Evolutionary conservation across 768 basidiomycete genomes (phyloP).

Genomic region (Pleurotus djamor): DNA sequence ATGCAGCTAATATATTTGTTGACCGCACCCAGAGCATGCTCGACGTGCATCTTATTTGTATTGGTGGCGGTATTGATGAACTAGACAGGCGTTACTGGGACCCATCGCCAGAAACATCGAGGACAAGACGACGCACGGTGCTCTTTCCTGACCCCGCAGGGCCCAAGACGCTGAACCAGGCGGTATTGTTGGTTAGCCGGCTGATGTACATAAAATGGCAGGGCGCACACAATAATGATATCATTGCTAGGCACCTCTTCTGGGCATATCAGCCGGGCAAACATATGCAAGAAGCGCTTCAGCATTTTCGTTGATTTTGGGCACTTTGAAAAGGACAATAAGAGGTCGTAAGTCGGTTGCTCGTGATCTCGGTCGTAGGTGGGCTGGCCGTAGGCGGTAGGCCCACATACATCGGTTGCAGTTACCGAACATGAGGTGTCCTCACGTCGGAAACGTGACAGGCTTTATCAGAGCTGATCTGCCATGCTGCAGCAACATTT

Average conservation of each 20-base stretch:
- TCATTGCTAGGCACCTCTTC: slow-evolving; percentile 6
- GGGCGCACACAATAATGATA: slow-evolving; percentile 9
- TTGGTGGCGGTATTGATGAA: slow-evolving; percentile 6
- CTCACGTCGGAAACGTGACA: neutral
- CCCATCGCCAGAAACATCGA: neutral
- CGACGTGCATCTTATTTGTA: slow-evolving; percentile 5
- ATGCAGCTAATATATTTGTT: slow-evolving; percentile 1
- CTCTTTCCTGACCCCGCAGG: slow-evolving; percentile 12
- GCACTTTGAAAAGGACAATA: neutral
- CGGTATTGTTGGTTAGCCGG: neutral
- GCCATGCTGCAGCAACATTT: neutral
- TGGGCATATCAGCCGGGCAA: slow-evolving; percentile 7
- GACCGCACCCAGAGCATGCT: neutral
- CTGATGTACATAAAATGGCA: neutral
- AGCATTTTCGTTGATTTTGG: neutral
- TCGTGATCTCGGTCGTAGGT: neutral
- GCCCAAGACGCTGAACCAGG: slow-evolving; percentile 9
- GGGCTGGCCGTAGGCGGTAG: neutral
- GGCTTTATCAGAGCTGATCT: neutral
- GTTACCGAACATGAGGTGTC: slow-evolving; percentile 5
- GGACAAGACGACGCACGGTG: slow-evolving; percentile 6
- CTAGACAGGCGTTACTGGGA: neutral
- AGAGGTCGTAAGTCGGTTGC: neutral
- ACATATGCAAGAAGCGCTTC: slow-evolving; percentile 3
- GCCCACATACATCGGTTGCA: neutral